These are phyloP conservation scores for Microsporum audouinii DNA, from an alignment of 2,329 filamentous ascomycete genomes.

Conservation along the genomic window DNA sequence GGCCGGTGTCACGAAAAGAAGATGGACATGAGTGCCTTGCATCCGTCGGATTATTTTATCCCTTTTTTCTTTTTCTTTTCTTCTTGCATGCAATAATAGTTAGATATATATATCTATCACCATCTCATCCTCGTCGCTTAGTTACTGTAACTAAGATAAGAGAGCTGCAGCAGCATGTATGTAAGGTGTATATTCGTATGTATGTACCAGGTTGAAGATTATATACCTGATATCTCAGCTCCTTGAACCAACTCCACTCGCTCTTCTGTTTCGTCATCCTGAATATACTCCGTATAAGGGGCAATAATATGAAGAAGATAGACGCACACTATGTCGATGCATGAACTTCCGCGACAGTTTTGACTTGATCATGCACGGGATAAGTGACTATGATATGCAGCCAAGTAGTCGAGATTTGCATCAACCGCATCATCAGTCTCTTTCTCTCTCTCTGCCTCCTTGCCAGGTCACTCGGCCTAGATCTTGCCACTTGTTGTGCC, in stretches of 20 bases:
- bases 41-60: background rate
- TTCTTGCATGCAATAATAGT: background rate
- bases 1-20: background rate
- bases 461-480: background rate
- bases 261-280: background rate
- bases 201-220: background rate
- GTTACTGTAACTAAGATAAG: background rate
- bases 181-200: background rate
- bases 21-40: slow-evolving; percentile 1
- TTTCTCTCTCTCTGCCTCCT: background rate
- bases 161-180: background rate
- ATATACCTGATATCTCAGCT: background rate
- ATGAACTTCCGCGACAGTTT: no score
- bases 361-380: no score
- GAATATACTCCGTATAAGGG: no score
- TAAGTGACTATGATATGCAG: no score
- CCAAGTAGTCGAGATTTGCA: background rate
- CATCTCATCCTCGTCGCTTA: background rate
- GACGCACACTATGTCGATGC: no score
- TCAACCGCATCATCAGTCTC: background rate
- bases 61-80: no score
- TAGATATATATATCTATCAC: background rate
- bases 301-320: no score
- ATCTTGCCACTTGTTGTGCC: background rate
- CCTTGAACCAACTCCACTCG: background rate